Percentiles rank a stretch among this genome's conserved stretches.
phyloP scores from a whole-genome alignment of 2,329 filamentous ascomycete species.

The Paraconiothyrium brasiliense region DNA sequence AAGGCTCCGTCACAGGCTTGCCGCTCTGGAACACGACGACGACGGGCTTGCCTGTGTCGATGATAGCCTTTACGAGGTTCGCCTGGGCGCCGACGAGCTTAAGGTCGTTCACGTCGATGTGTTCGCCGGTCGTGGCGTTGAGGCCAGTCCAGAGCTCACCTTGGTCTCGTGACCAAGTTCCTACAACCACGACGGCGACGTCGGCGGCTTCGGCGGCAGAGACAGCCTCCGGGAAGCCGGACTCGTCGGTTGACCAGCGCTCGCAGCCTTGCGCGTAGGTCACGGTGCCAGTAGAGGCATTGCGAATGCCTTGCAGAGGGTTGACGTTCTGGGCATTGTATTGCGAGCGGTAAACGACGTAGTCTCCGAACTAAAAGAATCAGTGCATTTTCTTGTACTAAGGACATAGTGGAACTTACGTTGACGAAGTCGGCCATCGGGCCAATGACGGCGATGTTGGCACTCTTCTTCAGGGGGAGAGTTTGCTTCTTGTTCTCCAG shows the following conservation, averaged over 20 bases:
- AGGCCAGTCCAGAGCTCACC: constrained; percentile 73
- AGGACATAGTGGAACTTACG: constrained; percentile 52
- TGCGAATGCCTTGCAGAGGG: constrained; percentile 73
- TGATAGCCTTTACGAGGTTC: constrained; percentile 71
- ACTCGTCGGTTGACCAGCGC: constrained; percentile 75
- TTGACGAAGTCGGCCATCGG: constrained; percentile 80
- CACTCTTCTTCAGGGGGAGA: constrained; percentile 71
- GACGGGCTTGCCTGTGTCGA: constrained; percentile 73
- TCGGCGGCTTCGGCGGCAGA: constrained; percentile 72
- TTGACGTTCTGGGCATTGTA: constrained; percentile 69
- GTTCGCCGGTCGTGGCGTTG: constrained; percentile 79
- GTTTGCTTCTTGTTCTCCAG: constrained; percentile 74
- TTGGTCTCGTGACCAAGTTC: constrained; percentile 80
- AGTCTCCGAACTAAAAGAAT: constrained; percentile 70
- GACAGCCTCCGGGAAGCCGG: constrained; percentile 73
- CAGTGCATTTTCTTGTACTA: not conserved
- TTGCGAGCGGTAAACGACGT: constrained; percentile 72
- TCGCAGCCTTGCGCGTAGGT: constrained; percentile 76
- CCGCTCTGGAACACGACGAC: constrained; percentile 74
- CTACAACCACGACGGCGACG: constrained; percentile 76
- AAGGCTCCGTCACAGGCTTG: constrained; percentile 77
- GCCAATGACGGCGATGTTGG: constrained; percentile 77
- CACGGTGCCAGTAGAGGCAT: constrained; percentile 65
- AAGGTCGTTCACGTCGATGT: constrained; percentile 72
- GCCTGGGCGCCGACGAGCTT: constrained; percentile 76